Evolutionary conservation across 1,284 basidiomycete species (phyloP), one percentile per base, ranked within the genome.

Genomic region (Puccinia hordei): DNA sequence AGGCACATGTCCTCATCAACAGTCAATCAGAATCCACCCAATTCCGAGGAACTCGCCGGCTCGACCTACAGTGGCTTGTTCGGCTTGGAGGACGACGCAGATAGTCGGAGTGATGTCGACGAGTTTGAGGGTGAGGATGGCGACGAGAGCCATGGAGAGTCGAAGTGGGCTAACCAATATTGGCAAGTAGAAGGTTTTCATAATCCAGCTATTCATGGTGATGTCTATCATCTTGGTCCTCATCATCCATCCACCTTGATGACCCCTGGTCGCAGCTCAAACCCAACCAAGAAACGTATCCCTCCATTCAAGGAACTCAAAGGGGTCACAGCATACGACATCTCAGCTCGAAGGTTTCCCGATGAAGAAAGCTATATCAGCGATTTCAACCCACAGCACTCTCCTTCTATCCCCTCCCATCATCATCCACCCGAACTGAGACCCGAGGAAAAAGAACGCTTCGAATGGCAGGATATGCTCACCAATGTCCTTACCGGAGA

Each of bases 391-490:
- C 33, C 41, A 12, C 68, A 72, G 30, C 66, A 63, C 10, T 80
- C 77, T 13, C 59, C 68, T n/a, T 73, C 53, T 1, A 71, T 55
- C 51, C 49, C 76, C 19, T 27, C 76, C 24, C 38, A 77, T 30
- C n/a, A 46, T 15, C 35, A 41, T 24, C 5, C n/a, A 1, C 55
- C 35, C 27, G 69, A 80, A 10, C 46, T 80, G 19, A 46, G 69
- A 41, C 83, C 89, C 63, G 91, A 92, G 83, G 92, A 93, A 83
- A 89, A 89, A 82, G 93, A 94, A 83, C 89, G 95, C 38, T 87
- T 95, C 66, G 94, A 95, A 86, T 98, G 95, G 95, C 93, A 95
- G 86, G 92, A 92, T 53, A 93, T 97, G 91, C 89, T 98, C 55
- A 90, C 93, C 12, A 95, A 94, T 53, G 95, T 98, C 30, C 88